Conservation (phyloP, 2,329 filamentous ascomycete species). For the Cryphonectria carpinicola region DNA sequence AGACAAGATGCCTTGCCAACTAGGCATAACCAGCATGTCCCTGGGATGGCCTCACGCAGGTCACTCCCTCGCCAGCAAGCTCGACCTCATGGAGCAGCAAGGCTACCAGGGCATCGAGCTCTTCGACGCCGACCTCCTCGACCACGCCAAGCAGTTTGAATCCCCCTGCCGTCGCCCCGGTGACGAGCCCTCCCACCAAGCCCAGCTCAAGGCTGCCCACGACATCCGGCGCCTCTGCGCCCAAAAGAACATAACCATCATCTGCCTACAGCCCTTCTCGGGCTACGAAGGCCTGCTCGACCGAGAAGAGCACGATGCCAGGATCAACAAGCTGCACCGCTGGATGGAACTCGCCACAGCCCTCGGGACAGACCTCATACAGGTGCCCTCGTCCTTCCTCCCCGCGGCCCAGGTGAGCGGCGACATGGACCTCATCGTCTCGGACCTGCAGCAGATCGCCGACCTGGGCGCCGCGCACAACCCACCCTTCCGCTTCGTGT, state of each 20-base stretch:
- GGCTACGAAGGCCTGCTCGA: constrained; percentile 77
- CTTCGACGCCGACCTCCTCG: constrained; percentile 76
- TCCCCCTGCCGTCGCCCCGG: constrained; percentile 19
- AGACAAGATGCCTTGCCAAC: constrained; percentile 55
- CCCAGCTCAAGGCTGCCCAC: constrained; percentile 57
- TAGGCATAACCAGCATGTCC: constrained; percentile 77
- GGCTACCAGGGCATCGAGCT: constrained; percentile 74
- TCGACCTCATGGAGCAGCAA: constrained; percentile 67
- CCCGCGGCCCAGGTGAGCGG: constrained; percentile 48
- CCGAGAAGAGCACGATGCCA: constrained; percentile 56
- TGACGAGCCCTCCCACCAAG: constrained; percentile 29
- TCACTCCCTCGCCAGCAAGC: constrained; percentile 68
- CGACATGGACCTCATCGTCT: constrained; percentile 58
- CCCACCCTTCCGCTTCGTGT: constrained; percentile 68
- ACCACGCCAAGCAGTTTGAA: constrained; percentile 36
- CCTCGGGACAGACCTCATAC: constrained; percentile 71
- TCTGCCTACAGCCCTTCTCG: constrained; percentile 77
- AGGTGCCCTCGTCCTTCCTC: constrained; percentile 75
- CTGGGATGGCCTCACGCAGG: constrained; percentile 71
- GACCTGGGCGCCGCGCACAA: constrained; percentile 64
- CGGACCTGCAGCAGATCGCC: constrained; percentile 67
- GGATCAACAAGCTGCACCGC: constrained; percentile 65
- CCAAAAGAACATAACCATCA: constrained; percentile 52
- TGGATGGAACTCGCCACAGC: constrained; percentile 71
- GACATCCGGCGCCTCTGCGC: constrained; percentile 62